Percentiles rank a stretch among this genome's conserved stretches.
Evolutionary conservation across 352 stramenopile species (phyloP).

Genomic region (Thalassiosira mediterranea): DNA sequence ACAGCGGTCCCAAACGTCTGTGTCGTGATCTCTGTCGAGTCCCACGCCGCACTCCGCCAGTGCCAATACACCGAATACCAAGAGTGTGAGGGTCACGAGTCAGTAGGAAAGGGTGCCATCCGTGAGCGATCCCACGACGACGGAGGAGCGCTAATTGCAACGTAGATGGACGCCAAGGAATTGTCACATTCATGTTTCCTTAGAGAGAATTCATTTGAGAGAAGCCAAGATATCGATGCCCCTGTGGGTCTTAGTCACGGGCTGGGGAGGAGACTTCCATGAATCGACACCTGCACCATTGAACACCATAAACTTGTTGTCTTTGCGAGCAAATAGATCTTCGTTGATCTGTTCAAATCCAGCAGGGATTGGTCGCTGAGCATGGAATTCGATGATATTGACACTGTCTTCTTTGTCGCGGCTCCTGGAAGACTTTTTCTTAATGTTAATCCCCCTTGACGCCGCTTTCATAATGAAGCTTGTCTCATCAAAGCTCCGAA

Average conservation of each 20-base stretch:
- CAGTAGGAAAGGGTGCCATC: slow-evolving; percentile 82
- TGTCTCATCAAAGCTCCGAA: slow-evolving; percentile 53
- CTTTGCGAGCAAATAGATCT: slow-evolving; percentile 82
- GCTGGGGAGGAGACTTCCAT: slow-evolving; percentile 49
- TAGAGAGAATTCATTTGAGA: slow-evolving; percentile 10
- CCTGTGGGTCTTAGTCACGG: slow-evolving; percentile 49
- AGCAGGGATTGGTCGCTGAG: slow-evolving; percentile 39
- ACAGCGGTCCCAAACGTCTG: slow-evolving; percentile 73
- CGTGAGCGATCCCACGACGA: slow-evolving; percentile 78
- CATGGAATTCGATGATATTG: slow-evolving; percentile 47
- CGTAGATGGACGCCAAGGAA: too few species aligned
- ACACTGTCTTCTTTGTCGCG: slow-evolving; percentile 61
- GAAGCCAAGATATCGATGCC: slow-evolving; percentile 30
- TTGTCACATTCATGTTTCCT: neutral
- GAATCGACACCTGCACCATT: slow-evolving; percentile 74
- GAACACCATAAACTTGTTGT: slow-evolving; percentile 86
- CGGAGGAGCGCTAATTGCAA: slow-evolving; percentile 74
- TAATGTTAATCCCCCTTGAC: slow-evolving; percentile 72
- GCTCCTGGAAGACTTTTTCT: slow-evolving; percentile 51
- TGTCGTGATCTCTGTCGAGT: too few species aligned
- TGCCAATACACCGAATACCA: slow-evolving; percentile 80
- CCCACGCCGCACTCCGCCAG: slow-evolving; percentile 78
- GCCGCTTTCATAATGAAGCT: slow-evolving; percentile 56
- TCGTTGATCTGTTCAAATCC: slow-evolving; percentile 86
- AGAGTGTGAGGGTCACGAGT: slow-evolving; percentile 74